Base-by-base conservation (phyloP, 257 asterid genomes). In the Haberlea rhodopensis region DNA sequence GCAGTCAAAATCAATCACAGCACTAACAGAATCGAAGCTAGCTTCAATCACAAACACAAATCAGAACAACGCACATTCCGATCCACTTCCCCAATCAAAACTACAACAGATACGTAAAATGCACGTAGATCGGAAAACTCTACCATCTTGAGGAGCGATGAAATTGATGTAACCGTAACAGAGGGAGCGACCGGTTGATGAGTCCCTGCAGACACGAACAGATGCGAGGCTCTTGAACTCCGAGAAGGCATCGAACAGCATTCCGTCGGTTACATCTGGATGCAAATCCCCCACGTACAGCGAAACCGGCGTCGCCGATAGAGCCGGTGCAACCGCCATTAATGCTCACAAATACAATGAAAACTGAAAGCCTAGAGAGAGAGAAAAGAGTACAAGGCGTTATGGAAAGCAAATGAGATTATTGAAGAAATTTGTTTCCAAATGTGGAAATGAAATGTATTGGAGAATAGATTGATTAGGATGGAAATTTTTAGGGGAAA, bases 261-360 rank as follows among this genome's bases (percentile, higher is more conserved):
- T 29, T 1, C 56, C 72, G 19, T 83, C 89, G 61, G 75, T 80
- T 57, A 80, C 80, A 58, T 78, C 86, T 19, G 19, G 72, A 5
- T 70, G 82, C 75, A 83, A 63, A 73, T 80, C 89, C 19, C 86
- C 89, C 15, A 83, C 86, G 74, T 83, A 83, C 53, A 83, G 82
- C 25, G 86, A 78, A 72, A 79, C 79, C 25, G 65, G 69, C 4
- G n/a, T 51, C 32, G 75, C 75, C 62, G 75, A 48, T 2, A 43
- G 66, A 53, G 72, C 26, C 40, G 67, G 23, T 65, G 69, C 84
- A 59, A 57, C 56, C 70, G 82, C 82, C 87, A 82, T 82, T 19
- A 10, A 0, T 10, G 23, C 15, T 60, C 49, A 13, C 5, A 31
- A 9, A 16, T 2, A 27, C 8, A 22, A 22, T 19, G 31, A 25